A percentile compares a stretch with the other conserved stretches of the same genome.
Evolutionary conservation across 2,329 filamentous ascomycete genomes (phyloP).

Genomic region (Trichoderma citrinoviride): DNA sequence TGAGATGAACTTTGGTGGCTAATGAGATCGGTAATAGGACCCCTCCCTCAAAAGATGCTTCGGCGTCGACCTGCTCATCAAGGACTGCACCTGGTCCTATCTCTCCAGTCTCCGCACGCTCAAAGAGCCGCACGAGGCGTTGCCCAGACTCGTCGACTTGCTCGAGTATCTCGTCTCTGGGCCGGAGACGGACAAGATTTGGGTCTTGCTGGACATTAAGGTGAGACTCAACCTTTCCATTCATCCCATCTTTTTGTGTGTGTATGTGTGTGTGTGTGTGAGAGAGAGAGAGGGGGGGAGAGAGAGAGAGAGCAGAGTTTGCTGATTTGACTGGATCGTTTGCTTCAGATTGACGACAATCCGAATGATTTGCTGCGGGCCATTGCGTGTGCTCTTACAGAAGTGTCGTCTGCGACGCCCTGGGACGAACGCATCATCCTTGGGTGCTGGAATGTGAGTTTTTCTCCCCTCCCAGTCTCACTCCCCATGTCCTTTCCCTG

Average conservation of each 20-base stretch:
- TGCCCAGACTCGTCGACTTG: conserved; percentile 74
- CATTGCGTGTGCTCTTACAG: conserved; percentile 61
- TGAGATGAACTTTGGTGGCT: background rate
- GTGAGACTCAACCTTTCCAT: conserved; percentile 41
- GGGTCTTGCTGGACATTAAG: conserved; percentile 89
- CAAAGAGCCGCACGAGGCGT: conserved; percentile 62
- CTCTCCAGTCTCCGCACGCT: conserved; percentile 66
- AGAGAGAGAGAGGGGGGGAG: too few species aligned
- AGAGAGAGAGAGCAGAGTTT: background rate
- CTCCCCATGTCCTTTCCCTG: background rate
- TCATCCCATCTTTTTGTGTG: background rate
- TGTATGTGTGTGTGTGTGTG: background rate
- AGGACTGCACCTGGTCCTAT: conserved; percentile 74
- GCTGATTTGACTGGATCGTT: background rate
- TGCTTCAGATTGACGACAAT: conserved; percentile 62
- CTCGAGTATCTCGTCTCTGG: conserved; percentile 66
- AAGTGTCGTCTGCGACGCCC: conserved; percentile 48
- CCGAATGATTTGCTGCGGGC: conserved; percentile 67
- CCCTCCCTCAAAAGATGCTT: conserved; percentile 76
- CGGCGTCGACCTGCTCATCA: conserved; percentile 67
- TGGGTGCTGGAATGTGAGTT: conserved; percentile 73
- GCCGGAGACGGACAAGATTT: conserved; percentile 57
- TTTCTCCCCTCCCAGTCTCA: conserved; percentile 19
- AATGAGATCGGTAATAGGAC: conserved; percentile 56
- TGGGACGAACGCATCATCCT: conserved; percentile 76